phyloP scores from a whole-genome alignment of 164 flowering plant species.

The Brasenia schreberi region DNA sequence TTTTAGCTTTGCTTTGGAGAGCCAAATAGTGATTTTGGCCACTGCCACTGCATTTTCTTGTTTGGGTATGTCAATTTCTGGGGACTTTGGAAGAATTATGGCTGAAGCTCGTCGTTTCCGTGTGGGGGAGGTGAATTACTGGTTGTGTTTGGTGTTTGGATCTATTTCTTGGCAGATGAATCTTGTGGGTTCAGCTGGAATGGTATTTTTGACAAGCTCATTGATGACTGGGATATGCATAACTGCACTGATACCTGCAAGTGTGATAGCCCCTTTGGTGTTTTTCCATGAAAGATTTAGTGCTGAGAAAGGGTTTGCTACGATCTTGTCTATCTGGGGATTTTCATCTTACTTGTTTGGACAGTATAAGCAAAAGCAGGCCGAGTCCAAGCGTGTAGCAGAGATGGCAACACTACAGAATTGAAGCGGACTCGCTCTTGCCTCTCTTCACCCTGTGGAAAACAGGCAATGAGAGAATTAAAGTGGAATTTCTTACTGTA shows the following conservation, averaged over 20 bases:
- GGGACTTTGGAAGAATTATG: background rate
- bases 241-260: constrained; percentile 60
- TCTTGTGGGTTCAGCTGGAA: constrained; percentile 79
- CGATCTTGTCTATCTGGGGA: constrained; percentile 59
- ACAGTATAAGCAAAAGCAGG: constrained; percentile 19
- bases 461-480: too few relatives aligned
- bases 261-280: constrained; percentile 58
- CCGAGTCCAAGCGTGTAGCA: background rate
- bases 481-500: too few relatives aligned
- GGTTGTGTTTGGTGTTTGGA: constrained; percentile 28
- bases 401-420: background rate
- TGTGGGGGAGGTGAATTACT: constrained; percentile 13
- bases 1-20: background rate
- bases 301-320: constrained; percentile 49
- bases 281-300: constrained; percentile 45
- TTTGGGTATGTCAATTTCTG: background rate
- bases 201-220: constrained; percentile 59
- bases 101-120: background rate
- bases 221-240: constrained; percentile 69
- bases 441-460: background rate
- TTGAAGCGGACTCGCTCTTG: background rate
- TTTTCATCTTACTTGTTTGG: constrained; percentile 70
- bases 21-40: background rate
- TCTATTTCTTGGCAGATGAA: constrained; percentile 57
- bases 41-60: background rate